Base-by-base conservation (phyloP, 2,329 filamentous ascomycete genomes). In the Epicoccum nigrum region DNA sequence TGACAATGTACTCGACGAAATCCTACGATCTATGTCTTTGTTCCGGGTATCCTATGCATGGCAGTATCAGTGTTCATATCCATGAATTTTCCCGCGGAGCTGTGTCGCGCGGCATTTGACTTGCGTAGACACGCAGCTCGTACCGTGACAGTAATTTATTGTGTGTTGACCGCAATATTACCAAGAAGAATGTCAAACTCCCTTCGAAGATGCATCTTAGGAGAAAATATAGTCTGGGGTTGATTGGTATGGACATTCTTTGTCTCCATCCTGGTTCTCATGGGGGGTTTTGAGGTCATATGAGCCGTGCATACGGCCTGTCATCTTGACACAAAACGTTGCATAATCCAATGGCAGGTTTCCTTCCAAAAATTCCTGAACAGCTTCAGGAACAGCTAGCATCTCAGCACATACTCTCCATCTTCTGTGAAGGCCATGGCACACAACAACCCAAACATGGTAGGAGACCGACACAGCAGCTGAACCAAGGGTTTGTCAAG, bases 131-230 rank as follows among this genome's bases (percentile, higher is more conserved):
- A 31, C 32, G n/a, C 25, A 43, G 25, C 12, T 43, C 31, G 35
- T 42, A 38, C 38, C 27, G 12, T 15, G 32, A 46, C 32, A 28
- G 31, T 7, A 38, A 19, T 16, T 15, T n/a, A 13, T 37, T 31
- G 43, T 16, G 38, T 51, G 42, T 20, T 43, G 12, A 25, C 42
- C 49, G 49, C 27, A 46, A 27, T 46, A 43, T 12, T 12, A 37
- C 49, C 49, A 42, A 4, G 8, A 46, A 31, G 49, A 51, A 46
- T 51, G 42, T 33, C 25, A 31, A 28, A 11, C 13, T 3, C 37
- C 31, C 25, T 21, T 12, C 6, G 13, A 33, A 21, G 16, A 23
- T 21, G 16, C 20, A 23, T 46, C 16, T 32, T 30, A 20, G 31
- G 25, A 35, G 23, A 28, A 12, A 32, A 25, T 11, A n/a, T 20